Evolutionary conservation across 2,329 filamentous ascomycete genomes (phyloP).

Genomic region (Alternaria longipes): DNA sequence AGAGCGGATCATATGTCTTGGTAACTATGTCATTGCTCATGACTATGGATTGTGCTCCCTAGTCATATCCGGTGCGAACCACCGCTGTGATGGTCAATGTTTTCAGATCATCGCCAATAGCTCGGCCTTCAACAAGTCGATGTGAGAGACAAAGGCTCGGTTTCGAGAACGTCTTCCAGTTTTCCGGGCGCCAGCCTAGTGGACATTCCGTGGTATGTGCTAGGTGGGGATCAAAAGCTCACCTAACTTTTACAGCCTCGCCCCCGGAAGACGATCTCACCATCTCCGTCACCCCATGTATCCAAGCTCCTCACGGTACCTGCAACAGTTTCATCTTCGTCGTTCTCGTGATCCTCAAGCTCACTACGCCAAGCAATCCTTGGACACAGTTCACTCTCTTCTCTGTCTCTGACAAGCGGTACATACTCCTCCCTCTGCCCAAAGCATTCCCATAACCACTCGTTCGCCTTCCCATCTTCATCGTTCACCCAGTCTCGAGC

Average conservation of each 20-base stretch:
- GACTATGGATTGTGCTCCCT: too few relatives aligned
- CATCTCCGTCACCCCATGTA: background rate
- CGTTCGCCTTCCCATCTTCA: background rate
- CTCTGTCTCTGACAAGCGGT: background rate
- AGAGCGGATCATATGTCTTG: too few relatives aligned
- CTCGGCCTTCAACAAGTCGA: too few relatives aligned
- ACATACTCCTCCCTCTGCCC: slow-evolving; percentile 1
- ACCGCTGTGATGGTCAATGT: too few relatives aligned
- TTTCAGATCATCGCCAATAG: too few relatives aligned
- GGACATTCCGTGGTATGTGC: background rate
- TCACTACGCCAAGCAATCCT: background rate
- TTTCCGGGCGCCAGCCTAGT: background rate
- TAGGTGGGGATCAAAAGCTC: background rate
- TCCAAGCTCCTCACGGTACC: background rate
- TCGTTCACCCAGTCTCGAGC: background rate
- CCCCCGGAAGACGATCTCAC: background rate
- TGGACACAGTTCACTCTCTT: background rate
- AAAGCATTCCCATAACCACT: slow-evolving; percentile 12
- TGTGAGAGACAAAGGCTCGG: too few relatives aligned
- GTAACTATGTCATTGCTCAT: too few relatives aligned
- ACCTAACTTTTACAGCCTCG: background rate
- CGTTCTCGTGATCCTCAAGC: background rate
- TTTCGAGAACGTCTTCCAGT: background rate
- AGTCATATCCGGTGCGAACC: too few relatives aligned
- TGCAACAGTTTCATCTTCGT: background rate